Percentiles rank a stretch among this genome's conserved stretches.
phyloP scores from a whole-genome alignment of 768 basidiomycete genomes.

The Boletus patriciae region DNA sequence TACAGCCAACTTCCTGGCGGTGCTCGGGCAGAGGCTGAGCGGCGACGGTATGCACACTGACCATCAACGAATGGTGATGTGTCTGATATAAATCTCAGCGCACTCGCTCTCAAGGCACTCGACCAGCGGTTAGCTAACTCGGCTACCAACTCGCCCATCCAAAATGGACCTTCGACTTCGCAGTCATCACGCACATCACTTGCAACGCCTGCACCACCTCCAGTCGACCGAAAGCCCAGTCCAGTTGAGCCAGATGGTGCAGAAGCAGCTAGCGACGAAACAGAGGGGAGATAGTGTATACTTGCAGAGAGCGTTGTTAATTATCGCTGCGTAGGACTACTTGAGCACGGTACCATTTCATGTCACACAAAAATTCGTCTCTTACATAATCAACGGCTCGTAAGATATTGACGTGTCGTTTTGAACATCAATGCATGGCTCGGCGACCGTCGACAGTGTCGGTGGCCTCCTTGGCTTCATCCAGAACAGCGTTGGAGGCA shows the following conservation, averaged over 20 bases:
- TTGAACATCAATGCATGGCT: constrained; percentile 34
- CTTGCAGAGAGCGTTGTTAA: constrained; percentile 7
- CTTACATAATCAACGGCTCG: constrained; percentile 24
- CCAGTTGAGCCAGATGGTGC: constrained; percentile 21
- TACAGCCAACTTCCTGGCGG: constrained; percentile 81
- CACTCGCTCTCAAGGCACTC: constrained; percentile 93
- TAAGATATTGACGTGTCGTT: background rate
- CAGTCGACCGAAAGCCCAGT: constrained; percentile 32
- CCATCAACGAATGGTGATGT: background rate
- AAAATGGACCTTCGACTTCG: constrained; percentile 30
- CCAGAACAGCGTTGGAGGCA: constrained; percentile 15
- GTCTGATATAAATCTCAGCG: constrained; percentile 48
- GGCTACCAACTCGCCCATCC: constrained; percentile 29
- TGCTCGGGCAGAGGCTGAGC: constrained; percentile 93
- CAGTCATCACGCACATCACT: constrained; percentile 30
- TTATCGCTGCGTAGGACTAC: constrained; percentile 5
- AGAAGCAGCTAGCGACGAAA: constrained; percentile 19
- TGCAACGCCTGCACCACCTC: constrained; percentile 32
- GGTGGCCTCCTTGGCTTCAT: constrained; percentile 27
- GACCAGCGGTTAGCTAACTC: constrained; percentile 86
- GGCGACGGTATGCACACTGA: constrained; percentile 66
- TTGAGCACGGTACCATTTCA: background rate
- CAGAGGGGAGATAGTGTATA: constrained; percentile 25
- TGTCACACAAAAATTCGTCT: background rate
- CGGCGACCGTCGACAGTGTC: constrained; percentile 40